These are phyloP conservation scores for Pyricularia sp. DNA, from an alignment of 2,329 filamentous ascomycete genomes.

Conservation along the genomic window DNA sequence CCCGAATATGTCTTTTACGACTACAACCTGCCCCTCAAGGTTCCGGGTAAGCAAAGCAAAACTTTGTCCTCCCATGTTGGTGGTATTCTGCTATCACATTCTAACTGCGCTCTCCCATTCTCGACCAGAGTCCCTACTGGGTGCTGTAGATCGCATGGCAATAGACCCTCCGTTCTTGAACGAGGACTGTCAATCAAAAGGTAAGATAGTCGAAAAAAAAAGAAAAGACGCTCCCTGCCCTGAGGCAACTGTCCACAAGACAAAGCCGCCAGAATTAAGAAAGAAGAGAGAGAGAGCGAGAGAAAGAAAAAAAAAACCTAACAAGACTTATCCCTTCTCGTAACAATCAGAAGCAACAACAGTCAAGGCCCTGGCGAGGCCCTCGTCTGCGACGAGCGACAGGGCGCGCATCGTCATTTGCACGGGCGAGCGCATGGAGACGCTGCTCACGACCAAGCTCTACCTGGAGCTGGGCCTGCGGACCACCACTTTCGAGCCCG, in stretches of 20 bases:
- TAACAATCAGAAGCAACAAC: slow-evolving; percentile 52
- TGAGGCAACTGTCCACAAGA: too few species aligned
- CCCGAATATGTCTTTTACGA: slow-evolving; percentile 65
- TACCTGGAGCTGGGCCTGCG: slow-evolving; percentile 49
- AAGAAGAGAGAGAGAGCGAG: not conserved
- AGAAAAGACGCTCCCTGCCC: too few species aligned
- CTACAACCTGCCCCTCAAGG: slow-evolving; percentile 51
- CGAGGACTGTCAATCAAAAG: slow-evolving; percentile 69
- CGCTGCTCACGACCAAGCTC: slow-evolving; percentile 45
- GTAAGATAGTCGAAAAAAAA: slow-evolving; percentile 29
- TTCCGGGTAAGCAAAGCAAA: not conserved
- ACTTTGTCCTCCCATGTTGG: not conserved
- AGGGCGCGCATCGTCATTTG: slow-evolving; percentile 45
- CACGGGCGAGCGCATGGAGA: slow-evolving; percentile 66
- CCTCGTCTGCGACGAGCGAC: slow-evolving; percentile 2
- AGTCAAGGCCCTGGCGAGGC: slow-evolving; percentile 55
- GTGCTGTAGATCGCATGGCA: slow-evolving; percentile 54
- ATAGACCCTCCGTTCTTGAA: slow-evolving; percentile 70
- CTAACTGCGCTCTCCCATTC: not conserved
- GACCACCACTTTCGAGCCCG: slow-evolving; percentile 55
- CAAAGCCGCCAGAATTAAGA: too few species aligned
- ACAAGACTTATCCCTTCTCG: not conserved
- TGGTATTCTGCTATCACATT: not conserved
- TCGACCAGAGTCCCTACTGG: slow-evolving; percentile 35
- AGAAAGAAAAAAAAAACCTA: not conserved